Conservation (phyloP, 2,329 filamentous ascomycete species). For the Cladosporium halotolerans region DNA sequence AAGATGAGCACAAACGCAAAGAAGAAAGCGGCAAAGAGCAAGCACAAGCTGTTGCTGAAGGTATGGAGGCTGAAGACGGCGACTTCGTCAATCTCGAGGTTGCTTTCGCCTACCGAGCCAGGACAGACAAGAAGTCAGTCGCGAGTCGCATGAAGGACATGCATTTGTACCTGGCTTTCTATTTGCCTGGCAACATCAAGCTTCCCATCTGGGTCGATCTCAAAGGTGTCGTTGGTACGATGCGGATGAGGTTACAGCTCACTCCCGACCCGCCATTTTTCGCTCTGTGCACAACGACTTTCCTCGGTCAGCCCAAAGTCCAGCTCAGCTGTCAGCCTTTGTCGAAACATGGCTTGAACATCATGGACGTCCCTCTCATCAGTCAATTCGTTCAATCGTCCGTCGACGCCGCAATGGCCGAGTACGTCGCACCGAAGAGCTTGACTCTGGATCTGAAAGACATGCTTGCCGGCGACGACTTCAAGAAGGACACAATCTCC, state of each 20-base stretch:
- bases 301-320: constrained; percentile 68
- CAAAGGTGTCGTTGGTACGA: constrained; percentile 62
- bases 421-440: constrained; percentile 72
- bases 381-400: constrained; percentile 69
- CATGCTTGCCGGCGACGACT: constrained; percentile 71
- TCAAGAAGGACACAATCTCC: constrained; percentile 65
- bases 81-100: constrained; percentile 74
- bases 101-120: constrained; percentile 65
- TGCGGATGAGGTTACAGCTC: constrained; percentile 64
- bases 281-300: constrained; percentile 65
- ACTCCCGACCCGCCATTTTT: constrained; percentile 73
- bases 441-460: constrained; percentile 68
- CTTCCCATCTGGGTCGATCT: constrained; percentile 69
- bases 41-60: constrained; percentile 29
- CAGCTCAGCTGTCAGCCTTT: constrained; percentile 65
- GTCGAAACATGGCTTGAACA: constrained; percentile 61
- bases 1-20: constrained; percentile 27
- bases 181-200: constrained; percentile 52
- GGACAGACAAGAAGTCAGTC: constrained; percentile 55
- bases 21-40: constrained; percentile 22
- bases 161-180: constrained; percentile 66
- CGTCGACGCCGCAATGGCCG: constrained; percentile 65
- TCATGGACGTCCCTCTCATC: constrained; percentile 70
- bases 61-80: constrained; percentile 70
- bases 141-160: constrained; percentile 63